Percentiles rank a stretch among this genome's conserved stretches.
Evolutionary conservation across 345 rosid genomes (phyloP).

Genomic region (Sisymbrium altissimum): DNA sequence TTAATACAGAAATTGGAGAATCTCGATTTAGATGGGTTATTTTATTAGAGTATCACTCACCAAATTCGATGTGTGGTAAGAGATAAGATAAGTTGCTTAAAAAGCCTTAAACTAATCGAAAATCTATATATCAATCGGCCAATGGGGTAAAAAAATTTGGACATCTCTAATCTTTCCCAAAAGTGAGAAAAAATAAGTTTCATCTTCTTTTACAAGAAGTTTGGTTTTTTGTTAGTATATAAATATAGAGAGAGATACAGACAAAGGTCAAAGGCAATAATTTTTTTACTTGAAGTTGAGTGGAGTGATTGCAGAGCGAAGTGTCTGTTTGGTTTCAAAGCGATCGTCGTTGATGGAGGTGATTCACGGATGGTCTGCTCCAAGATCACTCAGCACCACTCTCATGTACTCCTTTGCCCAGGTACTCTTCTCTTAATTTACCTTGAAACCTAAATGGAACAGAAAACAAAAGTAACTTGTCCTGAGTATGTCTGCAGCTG

Average conservation of each 20-base stretch:
- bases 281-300: not conserved
- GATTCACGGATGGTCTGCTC: constrained; percentile 86
- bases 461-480: no score
- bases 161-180: not conserved
- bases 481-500: not conserved
- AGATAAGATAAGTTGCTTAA: constrained; percentile 26
- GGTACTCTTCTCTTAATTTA: constrained; percentile 37
- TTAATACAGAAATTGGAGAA: not conserved
- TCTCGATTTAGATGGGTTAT: not conserved
- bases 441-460: no score
- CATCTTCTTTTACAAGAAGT: no score
- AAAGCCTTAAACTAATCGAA: not conserved
- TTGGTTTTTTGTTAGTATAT: no score
- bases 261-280: constrained; percentile 8
- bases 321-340: not conserved
- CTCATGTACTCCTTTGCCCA: constrained; percentile 88
- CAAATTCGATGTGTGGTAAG: constrained; percentile 9
- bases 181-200: not conserved
- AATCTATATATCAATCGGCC: not conserved
- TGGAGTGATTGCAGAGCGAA: constrained; percentile 2
- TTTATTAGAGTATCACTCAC: constrained; percentile 8
- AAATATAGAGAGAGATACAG: not conserved
- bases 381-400: constrained; percentile 81
- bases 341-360: constrained; percentile 41
- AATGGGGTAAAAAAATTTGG: not conserved